Conservation (phyloP, 2,329 filamentous ascomycete species). For the Aspergillus terreus region DNA sequence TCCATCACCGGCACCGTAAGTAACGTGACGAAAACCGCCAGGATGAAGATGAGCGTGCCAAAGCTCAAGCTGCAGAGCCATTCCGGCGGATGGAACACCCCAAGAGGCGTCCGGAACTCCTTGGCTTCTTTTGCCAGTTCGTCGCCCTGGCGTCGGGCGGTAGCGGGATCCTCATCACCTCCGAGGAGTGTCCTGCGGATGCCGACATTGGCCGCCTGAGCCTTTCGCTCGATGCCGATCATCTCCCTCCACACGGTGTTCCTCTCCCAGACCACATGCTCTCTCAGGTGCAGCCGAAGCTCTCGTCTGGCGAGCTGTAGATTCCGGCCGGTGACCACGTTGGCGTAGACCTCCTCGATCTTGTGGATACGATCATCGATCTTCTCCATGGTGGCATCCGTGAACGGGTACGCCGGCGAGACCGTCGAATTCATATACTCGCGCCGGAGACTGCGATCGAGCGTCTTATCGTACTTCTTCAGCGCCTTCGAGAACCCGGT, state of each 20-base stretch:
- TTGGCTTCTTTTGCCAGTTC: slow-evolving; percentile 64
- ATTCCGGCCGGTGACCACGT: slow-evolving; percentile 79
- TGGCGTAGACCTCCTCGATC: slow-evolving; percentile 76
- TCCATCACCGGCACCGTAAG: slow-evolving; percentile 78
- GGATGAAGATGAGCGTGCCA: slow-evolving; percentile 66
- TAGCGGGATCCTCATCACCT: slow-evolving; percentile 63
- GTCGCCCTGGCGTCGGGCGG: slow-evolving; percentile 78
- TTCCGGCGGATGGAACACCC: slow-evolving; percentile 67
- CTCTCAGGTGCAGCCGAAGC: slow-evolving; percentile 81
- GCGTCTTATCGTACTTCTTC: slow-evolving; percentile 98
- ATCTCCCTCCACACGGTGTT: slow-evolving; percentile 99
- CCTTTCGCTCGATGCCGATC: slow-evolving; percentile 94
- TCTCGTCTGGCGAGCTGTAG: slow-evolving; percentile 73
- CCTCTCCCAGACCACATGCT: slow-evolving; percentile 97
- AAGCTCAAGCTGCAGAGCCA: slow-evolving; percentile 85
- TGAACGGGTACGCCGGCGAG: slow-evolving; percentile 77
- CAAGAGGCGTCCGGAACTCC: slow-evolving; percentile 74
- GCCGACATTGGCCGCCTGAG: slow-evolving; percentile 88
- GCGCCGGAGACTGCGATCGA: slow-evolving; percentile 75
- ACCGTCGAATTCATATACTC: slow-evolving; percentile 73
- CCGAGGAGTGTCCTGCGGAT: slow-evolving; percentile 74
- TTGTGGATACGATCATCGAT: slow-evolving; percentile 69
- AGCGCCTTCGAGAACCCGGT: slow-evolving; percentile 95
- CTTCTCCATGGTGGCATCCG: slow-evolving; percentile 63
- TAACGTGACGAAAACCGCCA: slow-evolving; percentile 70